Conservation (phyloP, 345 rosid genomes). For the Moricandia arvensis region DNA sequence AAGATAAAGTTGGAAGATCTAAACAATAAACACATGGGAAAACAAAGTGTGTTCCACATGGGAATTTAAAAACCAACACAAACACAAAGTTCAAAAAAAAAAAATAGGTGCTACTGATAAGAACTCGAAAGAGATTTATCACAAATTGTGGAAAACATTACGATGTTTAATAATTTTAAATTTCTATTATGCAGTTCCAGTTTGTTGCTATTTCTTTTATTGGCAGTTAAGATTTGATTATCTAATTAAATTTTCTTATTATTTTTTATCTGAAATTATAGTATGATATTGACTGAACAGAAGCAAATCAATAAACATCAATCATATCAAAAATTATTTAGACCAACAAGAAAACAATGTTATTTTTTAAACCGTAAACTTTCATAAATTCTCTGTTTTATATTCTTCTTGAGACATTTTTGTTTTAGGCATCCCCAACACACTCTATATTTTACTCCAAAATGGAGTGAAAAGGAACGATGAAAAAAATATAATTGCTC, state of each 20-base stretch:
- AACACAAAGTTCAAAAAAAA: neutral
- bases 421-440: neutral
- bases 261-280: no score
- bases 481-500: no score
- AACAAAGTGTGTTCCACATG: neutral
- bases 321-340: neutral
- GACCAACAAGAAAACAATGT: neutral
- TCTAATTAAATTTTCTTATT: no score
- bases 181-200: neutral
- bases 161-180: neutral
- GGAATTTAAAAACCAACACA: neutral
- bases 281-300: neutral
- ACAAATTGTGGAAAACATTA: neutral
- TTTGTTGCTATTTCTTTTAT: neutral
- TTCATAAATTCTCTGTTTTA: neutral
- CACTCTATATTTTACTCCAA: no score
- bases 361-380: neutral
- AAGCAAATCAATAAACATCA: neutral
- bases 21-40: no score
- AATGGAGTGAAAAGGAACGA: slow-evolving; percentile 38
- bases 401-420: neutral
- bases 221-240: neutral
- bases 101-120: neutral
- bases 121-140: no score
- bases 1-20: neutral